Evolutionary conservation across 1,284 basidiomycete genomes (phyloP).

Genomic region (Cystobasidium pallidum): DNA sequence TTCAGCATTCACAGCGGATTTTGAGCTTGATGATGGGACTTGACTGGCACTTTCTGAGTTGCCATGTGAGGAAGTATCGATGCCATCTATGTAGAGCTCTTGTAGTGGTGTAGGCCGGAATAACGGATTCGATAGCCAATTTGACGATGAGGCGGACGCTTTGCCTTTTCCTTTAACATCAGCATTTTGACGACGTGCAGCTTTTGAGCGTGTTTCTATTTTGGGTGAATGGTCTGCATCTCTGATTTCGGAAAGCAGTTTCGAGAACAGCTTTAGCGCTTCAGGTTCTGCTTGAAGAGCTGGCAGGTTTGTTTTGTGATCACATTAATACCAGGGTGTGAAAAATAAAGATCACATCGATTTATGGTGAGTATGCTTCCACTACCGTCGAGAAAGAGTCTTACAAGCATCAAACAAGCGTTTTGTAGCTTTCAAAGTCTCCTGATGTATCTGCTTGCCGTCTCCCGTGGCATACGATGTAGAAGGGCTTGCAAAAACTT

Average conservation of each 20-base stretch:
- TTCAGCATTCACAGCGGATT: constrained; percentile 71
- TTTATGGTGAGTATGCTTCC: too few relatives aligned
- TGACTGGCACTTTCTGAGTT: constrained; percentile 59
- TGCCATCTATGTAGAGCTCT: constrained; percentile 51
- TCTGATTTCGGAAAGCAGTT: constrained; percentile 19
- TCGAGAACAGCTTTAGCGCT: constrained; percentile 15
- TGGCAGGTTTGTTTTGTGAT: not conserved
- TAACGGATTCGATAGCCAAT: constrained; percentile 16
- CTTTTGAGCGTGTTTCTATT: constrained; percentile 35
- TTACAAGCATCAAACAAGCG: constrained; percentile 39
- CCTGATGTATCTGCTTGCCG: constrained; percentile 4
- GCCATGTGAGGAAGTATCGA: not conserved
- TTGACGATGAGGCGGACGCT: not conserved
- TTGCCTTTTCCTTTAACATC: constrained; percentile 26
- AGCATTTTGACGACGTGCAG: not conserved
- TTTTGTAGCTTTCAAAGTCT: constrained; percentile 35
- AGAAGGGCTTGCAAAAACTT: constrained; percentile 38
- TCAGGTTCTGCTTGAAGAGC: constrained; percentile 31
- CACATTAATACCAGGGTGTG: too few relatives aligned
- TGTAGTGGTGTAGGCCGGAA: constrained; percentile 53
- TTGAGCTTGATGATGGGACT: constrained; percentile 58
- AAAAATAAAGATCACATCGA: too few relatives aligned
- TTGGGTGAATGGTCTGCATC: constrained; percentile 5
- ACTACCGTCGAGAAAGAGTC: not conserved
- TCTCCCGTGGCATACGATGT: constrained; percentile 9